Percentiles rank a stretch among this genome's conserved stretches.
These are phyloP conservation scores for Orychophragmus violaceus DNA, from an alignment of 345 rosid species.

Conservation along the genomic window DNA sequence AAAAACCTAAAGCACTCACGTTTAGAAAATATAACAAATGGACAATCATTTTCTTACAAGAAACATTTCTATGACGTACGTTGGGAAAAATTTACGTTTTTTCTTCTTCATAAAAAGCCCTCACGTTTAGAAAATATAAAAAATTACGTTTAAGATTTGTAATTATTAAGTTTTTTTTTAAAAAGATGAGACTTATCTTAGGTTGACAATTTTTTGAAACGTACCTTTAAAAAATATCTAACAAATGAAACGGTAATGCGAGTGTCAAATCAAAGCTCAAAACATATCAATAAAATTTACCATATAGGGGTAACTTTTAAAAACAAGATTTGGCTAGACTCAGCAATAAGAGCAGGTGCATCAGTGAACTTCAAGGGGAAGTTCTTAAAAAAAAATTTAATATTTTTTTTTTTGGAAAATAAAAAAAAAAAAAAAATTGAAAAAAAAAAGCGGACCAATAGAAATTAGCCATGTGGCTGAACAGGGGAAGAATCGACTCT, in stretches of 20 bases:
- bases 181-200: too few species aligned
- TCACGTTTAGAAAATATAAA: too few species aligned
- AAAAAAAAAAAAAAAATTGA: too few species aligned
- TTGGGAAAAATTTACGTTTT: too few species aligned
- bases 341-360: neutral
- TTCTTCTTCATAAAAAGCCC: too few species aligned
- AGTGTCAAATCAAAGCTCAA: neutral
- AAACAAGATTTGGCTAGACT: neutral
- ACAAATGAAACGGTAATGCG: neutral
- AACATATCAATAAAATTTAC: neutral
- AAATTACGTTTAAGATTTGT: neutral
- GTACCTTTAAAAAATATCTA: neutral
- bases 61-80: neutral
- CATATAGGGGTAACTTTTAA: neutral
- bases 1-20: neutral
- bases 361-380: too few species aligned
- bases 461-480: too few species aligned
- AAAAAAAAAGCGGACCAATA: too few species aligned
- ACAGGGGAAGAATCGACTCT: too few species aligned
- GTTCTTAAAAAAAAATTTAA: too few species aligned
- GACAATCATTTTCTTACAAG: neutral
- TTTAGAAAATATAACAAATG: neutral
- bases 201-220: neutral
- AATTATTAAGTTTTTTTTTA: too few species aligned
- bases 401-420: too few species aligned